phyloP scores from a whole-genome alignment of 1,284 basidiomycete species.

The Leccinum subrobustum region DNA sequence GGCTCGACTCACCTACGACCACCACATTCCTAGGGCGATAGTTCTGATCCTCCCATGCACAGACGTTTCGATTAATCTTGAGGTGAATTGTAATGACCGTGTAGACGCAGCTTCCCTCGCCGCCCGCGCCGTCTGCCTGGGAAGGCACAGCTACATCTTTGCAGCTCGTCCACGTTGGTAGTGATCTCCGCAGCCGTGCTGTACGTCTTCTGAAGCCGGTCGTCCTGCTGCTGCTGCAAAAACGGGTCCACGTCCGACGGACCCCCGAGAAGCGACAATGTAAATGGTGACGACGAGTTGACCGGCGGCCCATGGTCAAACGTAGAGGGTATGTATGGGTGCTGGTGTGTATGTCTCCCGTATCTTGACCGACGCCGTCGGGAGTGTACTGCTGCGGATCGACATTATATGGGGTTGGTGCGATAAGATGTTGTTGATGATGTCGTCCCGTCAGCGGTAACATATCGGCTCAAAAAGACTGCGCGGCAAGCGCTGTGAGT shows the following conservation, averaged over 20 bases:
- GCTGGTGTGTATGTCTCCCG: slow-evolving; percentile 1
- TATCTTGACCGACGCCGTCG: neutral
- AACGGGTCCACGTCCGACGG: slow-evolving; percentile 31
- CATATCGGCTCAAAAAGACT: slow-evolving; percentile 24
- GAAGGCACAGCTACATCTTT: slow-evolving; percentile 37
- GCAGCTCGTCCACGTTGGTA: slow-evolving; percentile 70
- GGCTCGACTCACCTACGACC: too few species aligned
- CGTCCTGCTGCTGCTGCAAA: slow-evolving; percentile 36
- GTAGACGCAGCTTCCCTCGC: slow-evolving; percentile 4
- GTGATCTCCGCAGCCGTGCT: slow-evolving; percentile 65
- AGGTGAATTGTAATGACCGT: neutral
- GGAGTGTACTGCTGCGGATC: slow-evolving; percentile 15
- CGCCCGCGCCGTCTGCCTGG: slow-evolving; percentile 7
- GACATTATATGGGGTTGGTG: slow-evolving; percentile 34
- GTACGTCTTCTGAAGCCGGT: slow-evolving; percentile 55
- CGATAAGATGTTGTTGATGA: slow-evolving; percentile 31
- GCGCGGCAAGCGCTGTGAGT: slow-evolving; percentile 49
- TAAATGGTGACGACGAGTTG: slow-evolving; percentile 22
- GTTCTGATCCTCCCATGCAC: too few species aligned
- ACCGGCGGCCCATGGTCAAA: slow-evolving; percentile 15
- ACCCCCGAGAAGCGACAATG: slow-evolving; percentile 18
- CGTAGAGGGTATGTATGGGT: slow-evolving; percentile 7
- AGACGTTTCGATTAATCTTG: too few species aligned
- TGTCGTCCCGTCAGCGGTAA: slow-evolving; percentile 18
- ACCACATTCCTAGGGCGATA: too few species aligned